These are phyloP conservation scores for Naganishia cerealis DNA, from an alignment of 1,284 basidiomycete species.

Conservation along the genomic window DNA sequence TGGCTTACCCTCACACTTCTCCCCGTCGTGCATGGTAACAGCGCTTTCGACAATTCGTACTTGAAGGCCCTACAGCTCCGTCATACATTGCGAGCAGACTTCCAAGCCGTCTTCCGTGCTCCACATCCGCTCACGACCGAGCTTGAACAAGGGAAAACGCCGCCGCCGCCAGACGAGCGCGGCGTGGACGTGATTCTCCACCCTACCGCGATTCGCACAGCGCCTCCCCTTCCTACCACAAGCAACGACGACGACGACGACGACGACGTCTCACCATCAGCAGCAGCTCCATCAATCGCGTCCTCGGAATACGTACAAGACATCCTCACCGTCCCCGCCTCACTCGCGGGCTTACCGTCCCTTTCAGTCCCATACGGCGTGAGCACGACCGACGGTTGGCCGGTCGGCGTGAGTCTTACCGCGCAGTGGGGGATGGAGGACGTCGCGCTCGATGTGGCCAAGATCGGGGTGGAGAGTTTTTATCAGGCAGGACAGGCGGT, in stretches of 20 bases:
- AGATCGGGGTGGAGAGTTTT: slow-evolving; percentile 52
- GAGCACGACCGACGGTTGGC: slow-evolving; percentile 66
- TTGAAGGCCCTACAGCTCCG: slow-evolving; percentile 84
- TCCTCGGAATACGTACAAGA: slow-evolving; percentile 77
- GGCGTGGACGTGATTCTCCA: slow-evolving; percentile 79
- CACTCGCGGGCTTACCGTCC: slow-evolving; percentile 81
- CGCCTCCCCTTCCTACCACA: slow-evolving; percentile 60
- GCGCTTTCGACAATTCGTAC: slow-evolving; percentile 95
- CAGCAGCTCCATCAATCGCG: slow-evolving; percentile 45
- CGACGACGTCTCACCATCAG: not conserved
- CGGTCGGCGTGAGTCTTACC: slow-evolving; percentile 78
- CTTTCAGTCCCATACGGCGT: slow-evolving; percentile 68
- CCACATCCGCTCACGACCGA: slow-evolving; percentile 45
- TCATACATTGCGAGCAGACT: slow-evolving; percentile 69
- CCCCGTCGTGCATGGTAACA: slow-evolving; percentile 46
- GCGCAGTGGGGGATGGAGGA: slow-evolving; percentile 88
- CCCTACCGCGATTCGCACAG: slow-evolving; percentile 76
- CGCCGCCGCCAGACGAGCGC: slow-evolving; percentile 4
- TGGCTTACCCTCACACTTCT: not conserved
- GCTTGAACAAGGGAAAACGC: not conserved
- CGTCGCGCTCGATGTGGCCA: slow-evolving; percentile 63
- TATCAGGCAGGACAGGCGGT: not conserved
- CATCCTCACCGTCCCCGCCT: slow-evolving; percentile 86
- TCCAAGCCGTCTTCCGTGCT: slow-evolving; percentile 66
- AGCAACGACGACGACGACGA: not conserved